Percentiles rank a stretch among this genome's conserved stretches.
These are phyloP conservation scores for Monosporozyma aerobia DNA, from an alignment of 805 yeast species.

Conservation along the genomic window DNA sequence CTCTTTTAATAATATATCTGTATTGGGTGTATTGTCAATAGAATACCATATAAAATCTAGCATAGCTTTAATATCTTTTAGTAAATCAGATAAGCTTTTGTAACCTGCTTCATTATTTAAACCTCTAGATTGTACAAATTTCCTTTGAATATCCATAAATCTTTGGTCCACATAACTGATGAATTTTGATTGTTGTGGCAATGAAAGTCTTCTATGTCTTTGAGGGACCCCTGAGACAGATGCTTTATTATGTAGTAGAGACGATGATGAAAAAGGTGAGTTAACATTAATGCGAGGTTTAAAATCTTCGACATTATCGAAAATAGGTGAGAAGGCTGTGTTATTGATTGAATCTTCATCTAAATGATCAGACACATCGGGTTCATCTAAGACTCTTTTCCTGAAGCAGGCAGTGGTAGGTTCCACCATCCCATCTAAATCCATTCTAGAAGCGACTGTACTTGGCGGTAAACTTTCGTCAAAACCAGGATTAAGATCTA, in stretches of 20 bases:
- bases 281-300: conserved; percentile 22
- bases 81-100: conserved; percentile 27
- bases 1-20: conserved; percentile 15
- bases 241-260: background rate
- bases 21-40: conserved; percentile 31
- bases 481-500: conserved; percentile 19
- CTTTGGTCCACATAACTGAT: conserved; percentile 46
- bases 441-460: background rate
- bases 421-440: background rate
- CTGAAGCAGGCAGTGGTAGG: background rate
- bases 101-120: conserved; percentile 28
- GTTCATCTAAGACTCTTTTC: background rate
- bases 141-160: conserved; percentile 45
- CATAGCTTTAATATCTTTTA: conserved; percentile 39
- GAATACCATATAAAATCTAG: conserved; percentile 58
- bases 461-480: conserved; percentile 11
- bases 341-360: background rate
- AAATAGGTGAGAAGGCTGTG: conserved; percentile 3
- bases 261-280: conserved; percentile 25
- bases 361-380: background rate
- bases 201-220: conserved; percentile 28
- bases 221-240: background rate
- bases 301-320: conserved; percentile 26
- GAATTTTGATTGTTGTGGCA: conserved; percentile 48
- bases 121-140: conserved; percentile 39